phyloP scores from a whole-genome alignment of 148 eudicot genomes.

The Rhododendron williamsianum region DNA sequence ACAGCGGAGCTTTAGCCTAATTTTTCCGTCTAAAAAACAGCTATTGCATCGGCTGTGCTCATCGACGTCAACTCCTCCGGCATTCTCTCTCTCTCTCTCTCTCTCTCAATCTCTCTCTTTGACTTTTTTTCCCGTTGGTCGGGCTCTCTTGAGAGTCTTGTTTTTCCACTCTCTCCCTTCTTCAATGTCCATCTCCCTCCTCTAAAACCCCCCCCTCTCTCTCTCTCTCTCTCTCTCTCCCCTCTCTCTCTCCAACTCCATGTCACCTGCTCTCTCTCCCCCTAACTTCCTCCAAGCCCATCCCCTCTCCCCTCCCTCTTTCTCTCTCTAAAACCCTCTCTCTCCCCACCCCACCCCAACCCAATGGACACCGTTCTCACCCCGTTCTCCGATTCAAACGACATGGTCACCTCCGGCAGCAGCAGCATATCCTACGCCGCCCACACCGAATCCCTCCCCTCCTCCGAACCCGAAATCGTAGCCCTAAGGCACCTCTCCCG shows the following conservation, averaged over 20 bases:
- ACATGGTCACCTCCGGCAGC: conserved; percentile 39
- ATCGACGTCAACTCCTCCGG: too few relatives aligned
- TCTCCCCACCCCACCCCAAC: background rate
- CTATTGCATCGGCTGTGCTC: too few relatives aligned
- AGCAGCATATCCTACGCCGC: conserved; percentile 46
- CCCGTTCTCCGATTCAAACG: conserved; percentile 71
- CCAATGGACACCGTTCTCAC: background rate
- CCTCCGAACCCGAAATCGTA: conserved; percentile 22
- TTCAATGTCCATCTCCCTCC: too few relatives aligned
- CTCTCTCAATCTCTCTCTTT: too few relatives aligned
- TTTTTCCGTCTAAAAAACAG: too few relatives aligned
- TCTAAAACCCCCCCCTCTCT: background rate
- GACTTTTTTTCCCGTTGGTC: too few relatives aligned
- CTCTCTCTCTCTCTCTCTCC: conserved; percentile 2
- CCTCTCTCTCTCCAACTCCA: too few relatives aligned
- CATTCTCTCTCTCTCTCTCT: too few relatives aligned
- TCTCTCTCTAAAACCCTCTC: background rate
- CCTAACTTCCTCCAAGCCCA: background rate
- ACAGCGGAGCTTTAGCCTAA: too few relatives aligned
- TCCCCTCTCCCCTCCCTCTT: background rate
- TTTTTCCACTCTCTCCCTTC: too few relatives aligned
- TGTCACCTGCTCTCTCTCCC: background rate
- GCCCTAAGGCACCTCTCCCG: conserved; percentile 56
- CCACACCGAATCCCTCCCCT: conserved; percentile 17
- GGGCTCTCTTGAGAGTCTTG: too few relatives aligned